Evolutionary conservation across 2,329 filamentous ascomycete species (phyloP), one percentile per base, ranked within the genome.

Genomic region (Alternaria viburni): DNA sequence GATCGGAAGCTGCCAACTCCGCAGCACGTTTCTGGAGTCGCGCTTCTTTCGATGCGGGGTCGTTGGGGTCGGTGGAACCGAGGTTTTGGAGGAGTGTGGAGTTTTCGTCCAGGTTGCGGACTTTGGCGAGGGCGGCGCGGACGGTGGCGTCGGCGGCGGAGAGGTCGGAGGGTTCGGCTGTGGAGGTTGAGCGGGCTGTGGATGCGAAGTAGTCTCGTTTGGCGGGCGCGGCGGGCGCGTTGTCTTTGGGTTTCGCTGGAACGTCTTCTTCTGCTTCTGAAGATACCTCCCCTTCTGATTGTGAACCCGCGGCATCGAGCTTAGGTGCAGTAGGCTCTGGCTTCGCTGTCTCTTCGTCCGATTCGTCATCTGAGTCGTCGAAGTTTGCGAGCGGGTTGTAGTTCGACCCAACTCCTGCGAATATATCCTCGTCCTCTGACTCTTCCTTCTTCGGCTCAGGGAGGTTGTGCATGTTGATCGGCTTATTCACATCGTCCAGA

Each of bases 61-160:
- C 67, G 46, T 71, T 70, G 12, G 68, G 62, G 21, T 73, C 64
- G 6, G 57, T 43, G 4, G 70, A 68, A 4, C 58, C 64, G 5
- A 74, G 59, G 41, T 72, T 73, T 62, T 85, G 84, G 65, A 85
- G 82, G 47, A 80, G 82, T 19, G 76, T 69, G 5, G 77, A 79
- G 75, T 69, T 76, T 78, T 62, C 83, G 83, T 79, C 86, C 83
- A 82, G 76, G 44, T 77, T 81, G 57, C 81, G 80, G 58, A 95
- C 95, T 78, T 93, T 93, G 80, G 93, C 93, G 73, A 99, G 86
- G 0, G 93, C 93, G 4, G 93, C 93, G 67, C 93, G 86, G 66
- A 97, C 90, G 3, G 91, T 88, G 3, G 93, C 91, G 73, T 97
- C 93, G 73, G 90, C 87, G 5, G 86, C 70, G 26, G 73, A 72